A percentile compares a stretch with the other conserved stretches of the same genome.
phyloP scores from a whole-genome alignment of 352 stramenopile genomes.

The Phytopythium aichiense region DNA sequence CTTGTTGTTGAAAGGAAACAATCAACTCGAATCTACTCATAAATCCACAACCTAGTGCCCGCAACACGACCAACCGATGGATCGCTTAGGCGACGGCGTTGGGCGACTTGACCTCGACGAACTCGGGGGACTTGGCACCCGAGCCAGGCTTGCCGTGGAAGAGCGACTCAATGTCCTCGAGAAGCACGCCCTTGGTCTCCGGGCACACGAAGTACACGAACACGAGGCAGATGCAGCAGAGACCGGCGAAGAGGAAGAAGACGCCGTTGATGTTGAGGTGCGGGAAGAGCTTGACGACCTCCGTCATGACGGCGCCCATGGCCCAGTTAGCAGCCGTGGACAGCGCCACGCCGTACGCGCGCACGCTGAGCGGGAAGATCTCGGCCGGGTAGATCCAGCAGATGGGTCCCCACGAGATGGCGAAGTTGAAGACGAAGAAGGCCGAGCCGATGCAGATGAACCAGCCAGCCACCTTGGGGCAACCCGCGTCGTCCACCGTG shows the following conservation, averaged over 20 bases:
- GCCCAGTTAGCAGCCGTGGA: slow-evolving; percentile 31
- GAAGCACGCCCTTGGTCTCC: slow-evolving; percentile 5
- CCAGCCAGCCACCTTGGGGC: too few species aligned
- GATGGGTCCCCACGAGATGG: too few species aligned
- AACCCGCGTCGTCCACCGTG: too few species aligned
- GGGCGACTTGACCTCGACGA: slow-evolving; percentile 24
- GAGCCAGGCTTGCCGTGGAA: slow-evolving; percentile 6
- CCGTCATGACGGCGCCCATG: slow-evolving; percentile 31
- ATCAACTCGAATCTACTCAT: neutral
- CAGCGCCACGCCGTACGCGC: too few species aligned
- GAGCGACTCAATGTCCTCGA: slow-evolving; percentile 4
- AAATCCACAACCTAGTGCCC: neutral
- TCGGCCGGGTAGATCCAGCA: too few species aligned
- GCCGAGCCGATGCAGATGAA: too few species aligned
- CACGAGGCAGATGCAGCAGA: slow-evolving; percentile 24
- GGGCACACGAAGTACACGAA: neutral
- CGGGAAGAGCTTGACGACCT: slow-evolving; percentile 18
- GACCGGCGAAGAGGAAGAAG: too few species aligned
- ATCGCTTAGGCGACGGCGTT: slow-evolving; percentile 9
- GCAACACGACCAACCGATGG: too few species aligned
- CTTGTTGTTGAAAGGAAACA: neutral
- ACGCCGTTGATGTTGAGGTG: slow-evolving; percentile 40
- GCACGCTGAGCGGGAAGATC: too few species aligned
- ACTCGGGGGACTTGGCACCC: slow-evolving; percentile 16
- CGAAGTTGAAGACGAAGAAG: too few species aligned